Evolutionary conservation across 805 yeast genomes (phyloP).

Genomic region (Suhomyces kilbournensis): DNA sequence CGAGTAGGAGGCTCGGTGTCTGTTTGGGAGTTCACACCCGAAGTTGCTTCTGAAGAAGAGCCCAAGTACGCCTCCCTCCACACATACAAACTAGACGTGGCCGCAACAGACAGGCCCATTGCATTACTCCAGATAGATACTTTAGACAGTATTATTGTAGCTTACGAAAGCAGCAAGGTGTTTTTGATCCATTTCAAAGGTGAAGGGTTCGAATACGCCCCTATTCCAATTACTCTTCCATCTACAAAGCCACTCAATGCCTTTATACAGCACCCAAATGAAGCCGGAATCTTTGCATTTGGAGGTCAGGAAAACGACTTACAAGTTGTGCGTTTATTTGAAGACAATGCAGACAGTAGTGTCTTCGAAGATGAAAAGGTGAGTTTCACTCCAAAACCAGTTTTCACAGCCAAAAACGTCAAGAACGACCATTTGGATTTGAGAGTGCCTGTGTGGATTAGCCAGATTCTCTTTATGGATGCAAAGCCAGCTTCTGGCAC

Average conservation of each 20-base stretch:
- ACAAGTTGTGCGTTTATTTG: slow-evolving; percentile 43
- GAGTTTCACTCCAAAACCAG: slow-evolving; percentile 20
- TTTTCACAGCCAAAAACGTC: slow-evolving; percentile 81
- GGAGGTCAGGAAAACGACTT: slow-evolving; percentile 88
- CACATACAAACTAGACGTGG: slow-evolving; percentile 22
- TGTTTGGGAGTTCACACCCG: slow-evolving; percentile 31
- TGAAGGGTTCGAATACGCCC: slow-evolving; percentile 28
- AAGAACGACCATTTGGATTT: slow-evolving; percentile 73
- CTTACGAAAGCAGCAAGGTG: slow-evolving; percentile 45
- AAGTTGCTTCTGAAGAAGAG: slow-evolving; percentile 22
- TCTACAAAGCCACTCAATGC: slow-evolving; percentile 47
- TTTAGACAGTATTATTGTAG: slow-evolving; percentile 37
- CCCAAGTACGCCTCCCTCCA: slow-evolving; percentile 39
- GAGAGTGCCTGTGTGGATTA: slow-evolving; percentile 79
- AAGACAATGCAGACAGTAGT: slow-evolving; percentile 16
- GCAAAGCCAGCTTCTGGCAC: slow-evolving; percentile 18
- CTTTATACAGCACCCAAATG: slow-evolving; percentile 47
- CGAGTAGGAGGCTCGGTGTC: slow-evolving; percentile 43
- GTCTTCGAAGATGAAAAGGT: slow-evolving; percentile 18
- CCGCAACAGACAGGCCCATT: slow-evolving; percentile 28
- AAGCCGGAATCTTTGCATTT: slow-evolving; percentile 58
- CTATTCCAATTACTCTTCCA: slow-evolving; percentile 30
- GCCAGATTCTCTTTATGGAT: slow-evolving; percentile 48
- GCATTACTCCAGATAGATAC: slow-evolving; percentile 27
- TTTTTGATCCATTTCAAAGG: slow-evolving; percentile 36